These are phyloP conservation scores for Liquidambar formosana DNA, from an alignment of 164 flowering plant genomes.

Conservation along the genomic window DNA sequence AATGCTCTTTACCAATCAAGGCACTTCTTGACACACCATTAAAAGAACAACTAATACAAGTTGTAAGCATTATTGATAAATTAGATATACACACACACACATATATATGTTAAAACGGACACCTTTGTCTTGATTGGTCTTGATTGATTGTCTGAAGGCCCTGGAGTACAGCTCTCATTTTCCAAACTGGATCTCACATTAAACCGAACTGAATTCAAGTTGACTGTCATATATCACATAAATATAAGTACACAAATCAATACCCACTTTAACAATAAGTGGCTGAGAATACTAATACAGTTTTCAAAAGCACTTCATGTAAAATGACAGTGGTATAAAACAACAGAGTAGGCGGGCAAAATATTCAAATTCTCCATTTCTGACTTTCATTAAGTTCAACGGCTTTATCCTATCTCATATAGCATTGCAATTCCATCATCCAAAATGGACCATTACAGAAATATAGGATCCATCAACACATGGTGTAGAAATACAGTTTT, in stretches of 20 bases:
- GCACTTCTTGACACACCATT: too few relatives aligned
- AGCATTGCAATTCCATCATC: too few relatives aligned
- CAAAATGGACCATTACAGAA: too few relatives aligned
- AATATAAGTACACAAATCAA: not conserved
- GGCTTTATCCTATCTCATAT: too few relatives aligned
- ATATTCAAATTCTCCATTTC: not conserved
- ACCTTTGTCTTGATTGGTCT: slow-evolving; percentile 30
- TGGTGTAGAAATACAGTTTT: too few relatives aligned
- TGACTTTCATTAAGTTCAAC: too few relatives aligned
- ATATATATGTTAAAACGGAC: not conserved
- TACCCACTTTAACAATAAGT: not conserved
- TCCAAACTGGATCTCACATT: slow-evolving; percentile 50
- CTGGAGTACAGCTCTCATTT: slow-evolving; percentile 29
- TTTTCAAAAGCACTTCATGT: not conserved
- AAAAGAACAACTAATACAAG: not conserved
- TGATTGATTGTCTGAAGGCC: slow-evolving; percentile 31
- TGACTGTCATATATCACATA: slow-evolving; percentile 24
- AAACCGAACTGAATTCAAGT: slow-evolving; percentile 29
- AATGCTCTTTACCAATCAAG: too few relatives aligned
- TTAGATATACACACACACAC: not conserved
- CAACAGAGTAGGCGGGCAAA: not conserved
- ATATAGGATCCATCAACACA: too few relatives aligned
- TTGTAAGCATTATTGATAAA: not conserved
- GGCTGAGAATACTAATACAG: not conserved
- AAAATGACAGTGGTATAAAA: not conserved